Base-by-base conservation (phyloP, 1,284 basidiomycete genomes). In the Hymenochaete sp. region DNA sequence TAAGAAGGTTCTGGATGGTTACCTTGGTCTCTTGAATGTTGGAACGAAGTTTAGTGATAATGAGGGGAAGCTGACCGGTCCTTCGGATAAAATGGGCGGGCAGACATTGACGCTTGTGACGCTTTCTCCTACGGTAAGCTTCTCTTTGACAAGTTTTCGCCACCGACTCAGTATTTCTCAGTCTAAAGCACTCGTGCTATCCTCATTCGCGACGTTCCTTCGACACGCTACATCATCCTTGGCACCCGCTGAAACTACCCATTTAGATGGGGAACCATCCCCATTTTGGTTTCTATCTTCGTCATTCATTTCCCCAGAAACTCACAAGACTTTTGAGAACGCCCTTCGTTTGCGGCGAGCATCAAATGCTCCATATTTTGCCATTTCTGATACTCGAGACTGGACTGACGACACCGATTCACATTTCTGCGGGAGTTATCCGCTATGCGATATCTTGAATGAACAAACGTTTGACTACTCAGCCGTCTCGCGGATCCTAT, bases 21-120 rank as follows among this genome's bases (percentile, higher is more conserved):
- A 88, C 57, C 68, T 90, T 4, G 77, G 82, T 13, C 71, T 88
- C 42, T 62, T 89, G 44, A 82, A 71, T 52, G 77, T 74, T 6
- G 79, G 81, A 14, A 76, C 75, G 2, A 74, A 67, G 49, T 79
- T 75, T 52, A 73, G 73, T 31, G 74, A 74, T 51, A 65, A 62
- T n/a, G 70, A 75, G 47, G 21, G 26, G 11, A 26, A 39, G 31
- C 7, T 40, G n/a, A 37, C 37, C 18, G 38, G 25, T 42, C 38
- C 4, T 13, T 31, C 60, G 56, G 57, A 31, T 50, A 40, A 42
- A 77, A 76, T 70, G 9, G 64, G 68, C 11, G 59, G 69, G 5
- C 67, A 70, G 53, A 73, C 75, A 33, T 79, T 77, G 8, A 78
- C 78, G 2, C 78, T 76, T 48, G 75, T 83, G 6, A 68, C 78